Evolutionary conservation across 169 alveolate species (phyloP), one percentile per base, ranked within the genome.

Genomic region (Blepharisma undulans): DNA sequence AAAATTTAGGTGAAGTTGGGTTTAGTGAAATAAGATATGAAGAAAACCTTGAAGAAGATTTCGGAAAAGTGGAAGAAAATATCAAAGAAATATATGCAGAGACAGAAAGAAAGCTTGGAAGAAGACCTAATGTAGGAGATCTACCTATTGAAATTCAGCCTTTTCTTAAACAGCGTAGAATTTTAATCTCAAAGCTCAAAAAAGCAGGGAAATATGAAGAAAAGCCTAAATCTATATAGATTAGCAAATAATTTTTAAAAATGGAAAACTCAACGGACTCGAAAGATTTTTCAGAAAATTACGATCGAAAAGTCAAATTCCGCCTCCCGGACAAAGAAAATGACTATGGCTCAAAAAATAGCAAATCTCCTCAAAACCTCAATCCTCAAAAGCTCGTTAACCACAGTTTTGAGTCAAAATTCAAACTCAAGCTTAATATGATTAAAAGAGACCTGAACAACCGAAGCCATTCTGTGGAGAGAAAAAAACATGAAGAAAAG

Each of bases 1-100:
- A 74, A 74, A 29, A 32, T 60, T n/a, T 82, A 36, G 89, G 89
- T 22, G 89, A 82, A 82, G 77, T 60, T 36, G 89, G 71, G 27
- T 82, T 82, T 36, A 82, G 89, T 59, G 71, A 22, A 82, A 82
- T 82, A 74, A 82, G 89, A 30, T 14, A 25, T 48, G 33, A 36
- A 4, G 78, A 82, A 82, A 22, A 82, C 14, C 77, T 82, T 21
- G 77, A 82, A 36, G 72, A 21, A n/a, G 89, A 82, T 4, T 30
- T 82, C 32, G 76, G 29, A 22, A 33, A 32, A 82, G 22, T 82
- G 6, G 89, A 82, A 59, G 78, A 82, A 10, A 60, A 82, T 32
- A 82, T 82, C 0, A 82, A 82, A n/a, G 14, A 34, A 10, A 60
- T 82, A 22, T 36, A 22, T 82, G 77, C 30, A 59, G 76, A 82